These are phyloP conservation scores for Bromus sterilis DNA, from an alignment of 176 grass and related monocot genomes.

Conservation along the genomic window DNA sequence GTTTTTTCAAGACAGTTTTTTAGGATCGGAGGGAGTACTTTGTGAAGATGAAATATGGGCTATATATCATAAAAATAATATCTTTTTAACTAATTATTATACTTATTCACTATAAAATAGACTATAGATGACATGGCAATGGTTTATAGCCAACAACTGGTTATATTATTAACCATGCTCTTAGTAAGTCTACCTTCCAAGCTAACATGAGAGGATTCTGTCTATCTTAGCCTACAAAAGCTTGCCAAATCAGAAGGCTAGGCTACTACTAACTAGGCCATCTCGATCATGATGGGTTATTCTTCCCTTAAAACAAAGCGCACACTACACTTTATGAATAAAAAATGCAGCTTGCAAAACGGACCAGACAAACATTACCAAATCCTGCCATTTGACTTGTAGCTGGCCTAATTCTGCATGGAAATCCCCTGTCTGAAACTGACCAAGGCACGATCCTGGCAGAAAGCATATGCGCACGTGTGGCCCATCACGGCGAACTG, in stretches of 20 bases:
- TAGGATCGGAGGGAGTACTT: no score
- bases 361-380: background rate
- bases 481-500: slow-evolving; percentile 18
- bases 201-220: slow-evolving; percentile 9
- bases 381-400: background rate
- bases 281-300: slow-evolving; percentile 5
- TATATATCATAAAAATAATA: no score
- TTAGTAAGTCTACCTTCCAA: slow-evolving; percentile 21
- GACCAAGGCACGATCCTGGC: background rate
- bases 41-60: no score
- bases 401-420: background rate
- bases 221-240: slow-evolving; percentile 4
- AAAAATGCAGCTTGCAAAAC: background rate
- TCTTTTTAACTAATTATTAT: no score
- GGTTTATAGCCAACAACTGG: no score
- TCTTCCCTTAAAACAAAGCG: background rate
- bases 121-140: no score
- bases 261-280: slow-evolving; percentile 20
- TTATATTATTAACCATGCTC: no score
- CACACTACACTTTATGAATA: background rate
- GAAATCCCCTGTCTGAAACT: background rate
- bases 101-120: no score
- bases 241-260: background rate
- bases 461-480: background rate
- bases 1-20: no score